Conservation (phyloP, 495 filamentous ascomycete species). For the Podospora fimiseda region DNA sequence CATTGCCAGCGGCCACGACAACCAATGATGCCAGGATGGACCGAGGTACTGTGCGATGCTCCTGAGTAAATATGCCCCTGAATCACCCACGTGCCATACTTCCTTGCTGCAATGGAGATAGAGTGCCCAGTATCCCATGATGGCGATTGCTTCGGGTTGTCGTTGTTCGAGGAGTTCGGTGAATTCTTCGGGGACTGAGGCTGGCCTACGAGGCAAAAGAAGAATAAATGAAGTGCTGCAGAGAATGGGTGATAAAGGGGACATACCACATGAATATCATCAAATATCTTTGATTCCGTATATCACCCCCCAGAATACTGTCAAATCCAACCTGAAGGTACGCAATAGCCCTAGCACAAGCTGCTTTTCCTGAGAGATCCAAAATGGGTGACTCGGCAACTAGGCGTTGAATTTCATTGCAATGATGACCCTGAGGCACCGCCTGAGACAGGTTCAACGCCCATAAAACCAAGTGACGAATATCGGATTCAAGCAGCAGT, state of each 20-base stretch:
- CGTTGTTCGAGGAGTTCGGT: constrained; percentile 20
- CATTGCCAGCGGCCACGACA: constrained; percentile 17
- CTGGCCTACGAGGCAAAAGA: constrained; percentile 4
- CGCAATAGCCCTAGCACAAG: constrained; percentile 20
- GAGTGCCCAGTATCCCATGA: constrained; percentile 30
- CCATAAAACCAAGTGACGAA: constrained; percentile 23
- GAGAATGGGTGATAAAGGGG: too few species aligned
- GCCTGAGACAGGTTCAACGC: constrained; percentile 12
- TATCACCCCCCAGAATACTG: constrained; percentile 12
- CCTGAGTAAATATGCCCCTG: constrained; percentile 28
- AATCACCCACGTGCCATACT: constrained; percentile 28
- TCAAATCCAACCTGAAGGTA: constrained; percentile 32
- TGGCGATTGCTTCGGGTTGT: constrained; percentile 23
- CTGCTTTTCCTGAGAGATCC: constrained; percentile 19
- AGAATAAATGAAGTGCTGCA: too few species aligned
- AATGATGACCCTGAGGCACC: constrained; percentile 14
- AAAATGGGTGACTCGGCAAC: constrained; percentile 16
- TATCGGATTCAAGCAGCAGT: constrained; percentile 25
- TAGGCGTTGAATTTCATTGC: constrained; percentile 12
- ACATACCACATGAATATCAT: constrained; percentile 30
- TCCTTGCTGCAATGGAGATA: constrained; percentile 25
- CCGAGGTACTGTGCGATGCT: constrained; percentile 33
- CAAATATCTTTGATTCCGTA: constrained; percentile 19
- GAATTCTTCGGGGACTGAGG: constrained; percentile 22
- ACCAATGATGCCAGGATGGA: constrained; percentile 24